These are phyloP conservation scores for Colletotrichum limetticola DNA, from an alignment of 2,329 filamentous ascomycete genomes.

Conservation along the genomic window DNA sequence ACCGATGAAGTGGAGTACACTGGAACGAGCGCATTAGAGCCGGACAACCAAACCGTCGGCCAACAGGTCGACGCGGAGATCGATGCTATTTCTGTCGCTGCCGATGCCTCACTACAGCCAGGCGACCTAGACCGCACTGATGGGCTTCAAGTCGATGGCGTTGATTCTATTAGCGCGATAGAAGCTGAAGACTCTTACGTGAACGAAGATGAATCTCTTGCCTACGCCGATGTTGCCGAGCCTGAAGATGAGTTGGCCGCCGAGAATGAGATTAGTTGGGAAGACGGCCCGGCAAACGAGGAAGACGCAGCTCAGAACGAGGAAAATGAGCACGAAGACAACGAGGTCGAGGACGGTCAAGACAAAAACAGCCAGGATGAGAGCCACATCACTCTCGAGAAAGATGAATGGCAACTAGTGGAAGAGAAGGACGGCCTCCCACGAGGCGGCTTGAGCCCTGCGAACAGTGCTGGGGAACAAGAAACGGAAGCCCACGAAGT, in stretches of 20 bases:
- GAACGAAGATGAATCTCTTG: not conserved
- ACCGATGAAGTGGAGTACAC: not conserved
- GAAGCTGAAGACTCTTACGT: not conserved
- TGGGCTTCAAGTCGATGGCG: not conserved
- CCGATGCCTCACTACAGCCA: not conserved
- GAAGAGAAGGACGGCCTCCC: not conserved
- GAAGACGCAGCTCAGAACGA: not conserved
- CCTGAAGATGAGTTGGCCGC: not conserved
- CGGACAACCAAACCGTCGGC: slow-evolving; percentile 37
- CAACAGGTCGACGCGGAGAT: not conserved
- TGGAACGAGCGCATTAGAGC: slow-evolving; percentile 22
- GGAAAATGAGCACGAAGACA: too few species aligned
- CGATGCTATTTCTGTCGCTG: not conserved
- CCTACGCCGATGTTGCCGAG: not conserved
- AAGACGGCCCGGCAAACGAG: slow-evolving; percentile 19
- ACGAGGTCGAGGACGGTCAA: not conserved
- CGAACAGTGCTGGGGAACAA: slow-evolving; percentile 4
- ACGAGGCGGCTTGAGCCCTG: slow-evolving; percentile 37
- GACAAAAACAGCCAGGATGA: not conserved
- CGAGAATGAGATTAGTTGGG: slow-evolving; percentile 37
- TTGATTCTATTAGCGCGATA: not conserved
- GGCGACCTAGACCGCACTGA: not conserved
- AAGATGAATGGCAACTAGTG: slow-evolving; percentile 25
- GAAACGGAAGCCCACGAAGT: slow-evolving; percentile 9
- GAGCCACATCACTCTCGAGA: not conserved